Percentiles rank a stretch among this genome's conserved stretches.
Evolutionary conservation across 2,329 filamentous ascomycete genomes (phyloP).

Genomic region (Fusarium coffeatum): DNA sequence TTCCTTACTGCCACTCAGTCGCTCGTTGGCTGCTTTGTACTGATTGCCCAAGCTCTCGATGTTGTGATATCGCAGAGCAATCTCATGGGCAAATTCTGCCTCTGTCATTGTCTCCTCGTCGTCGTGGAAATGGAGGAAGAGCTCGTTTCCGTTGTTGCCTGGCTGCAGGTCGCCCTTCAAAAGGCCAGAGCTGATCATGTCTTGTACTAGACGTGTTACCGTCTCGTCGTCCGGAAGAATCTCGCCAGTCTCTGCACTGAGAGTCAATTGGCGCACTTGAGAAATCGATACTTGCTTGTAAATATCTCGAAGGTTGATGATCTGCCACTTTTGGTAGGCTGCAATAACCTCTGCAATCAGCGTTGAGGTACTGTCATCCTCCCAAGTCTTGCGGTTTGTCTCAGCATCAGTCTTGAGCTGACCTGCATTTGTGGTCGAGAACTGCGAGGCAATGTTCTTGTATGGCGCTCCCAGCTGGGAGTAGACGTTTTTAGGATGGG

Average conservation of each 20-base stretch:
- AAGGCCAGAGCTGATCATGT: conserved; percentile 67
- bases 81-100: conserved; percentile 60
- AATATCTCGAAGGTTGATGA: conserved; percentile 77
- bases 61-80: conserved; percentile 55
- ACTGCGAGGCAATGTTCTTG: conserved; percentile 74
- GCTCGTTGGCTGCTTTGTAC: conserved; percentile 64
- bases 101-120: conserved; percentile 60
- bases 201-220: conserved; percentile 59
- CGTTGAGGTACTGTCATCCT: conserved; percentile 76
- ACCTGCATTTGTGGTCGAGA: conserved; percentile 65
- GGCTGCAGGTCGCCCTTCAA: conserved; percentile 64
- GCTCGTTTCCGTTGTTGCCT: conserved; percentile 54
- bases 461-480: conserved; percentile 75
- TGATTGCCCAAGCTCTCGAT: conserved; percentile 60
- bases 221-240: conserved; percentile 57
- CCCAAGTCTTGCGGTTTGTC: conserved; percentile 68
- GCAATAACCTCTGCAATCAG: conserved; percentile 76
- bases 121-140: conserved; percentile 64
- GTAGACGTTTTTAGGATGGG: conserved; percentile 66
- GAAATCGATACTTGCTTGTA: conserved; percentile 71
- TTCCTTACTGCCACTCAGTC: conserved; percentile 66
- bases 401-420: conserved; percentile 74
- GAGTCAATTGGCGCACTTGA: conserved; percentile 63
- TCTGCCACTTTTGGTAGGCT: conserved; percentile 79
- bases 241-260: conserved; percentile 65